Evolutionary conservation across 257 asterid genomes (phyloP).

Genomic region (Agastache rugosa): DNA sequence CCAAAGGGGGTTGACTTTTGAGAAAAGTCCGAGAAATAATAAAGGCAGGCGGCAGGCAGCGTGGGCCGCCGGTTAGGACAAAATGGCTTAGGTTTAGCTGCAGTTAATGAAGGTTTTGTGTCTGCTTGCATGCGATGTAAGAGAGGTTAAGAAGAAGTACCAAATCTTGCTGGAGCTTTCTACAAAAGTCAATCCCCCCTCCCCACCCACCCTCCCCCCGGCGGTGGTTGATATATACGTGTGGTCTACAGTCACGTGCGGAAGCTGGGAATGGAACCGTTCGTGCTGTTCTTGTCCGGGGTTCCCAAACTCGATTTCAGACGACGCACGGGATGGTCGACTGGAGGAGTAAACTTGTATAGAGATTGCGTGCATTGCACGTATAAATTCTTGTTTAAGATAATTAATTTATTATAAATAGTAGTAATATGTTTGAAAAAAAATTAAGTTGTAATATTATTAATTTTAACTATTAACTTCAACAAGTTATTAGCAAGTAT

Average conservation of each 20-base stretch:
- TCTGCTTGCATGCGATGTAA: slow-evolving; percentile 37
- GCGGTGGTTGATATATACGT: slow-evolving; percentile 27
- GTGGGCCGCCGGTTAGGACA: slow-evolving; percentile 40
- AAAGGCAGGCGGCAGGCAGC: slow-evolving; percentile 29
- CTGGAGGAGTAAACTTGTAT: no score
- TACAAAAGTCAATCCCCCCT: slow-evolving; percentile 62
- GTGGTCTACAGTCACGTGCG: slow-evolving; percentile 46
- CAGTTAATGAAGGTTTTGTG: slow-evolving; percentile 36
- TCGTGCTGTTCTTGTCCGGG: slow-evolving; percentile 34
- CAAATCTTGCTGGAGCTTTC: slow-evolving; percentile 51
- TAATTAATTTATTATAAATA: no score
- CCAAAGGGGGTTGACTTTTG: slow-evolving; percentile 57
- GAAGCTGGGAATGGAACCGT: slow-evolving; percentile 40
- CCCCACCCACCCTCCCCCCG: slow-evolving; percentile 19
- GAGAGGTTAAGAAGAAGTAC: slow-evolving; percentile 33
- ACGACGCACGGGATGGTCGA: no score
- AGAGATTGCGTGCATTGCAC: no score
- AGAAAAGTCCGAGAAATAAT: slow-evolving; percentile 42
- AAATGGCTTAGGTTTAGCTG: slow-evolving; percentile 56
- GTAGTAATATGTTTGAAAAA: no score
- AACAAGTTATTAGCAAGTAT: no score
- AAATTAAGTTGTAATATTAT: no score
- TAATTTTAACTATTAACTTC: no score
- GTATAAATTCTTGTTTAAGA: no score
- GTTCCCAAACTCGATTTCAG: background rate